Base-by-base conservation (phyloP, 208 protist species). In the Blastocrithidia nonstop region DNA sequence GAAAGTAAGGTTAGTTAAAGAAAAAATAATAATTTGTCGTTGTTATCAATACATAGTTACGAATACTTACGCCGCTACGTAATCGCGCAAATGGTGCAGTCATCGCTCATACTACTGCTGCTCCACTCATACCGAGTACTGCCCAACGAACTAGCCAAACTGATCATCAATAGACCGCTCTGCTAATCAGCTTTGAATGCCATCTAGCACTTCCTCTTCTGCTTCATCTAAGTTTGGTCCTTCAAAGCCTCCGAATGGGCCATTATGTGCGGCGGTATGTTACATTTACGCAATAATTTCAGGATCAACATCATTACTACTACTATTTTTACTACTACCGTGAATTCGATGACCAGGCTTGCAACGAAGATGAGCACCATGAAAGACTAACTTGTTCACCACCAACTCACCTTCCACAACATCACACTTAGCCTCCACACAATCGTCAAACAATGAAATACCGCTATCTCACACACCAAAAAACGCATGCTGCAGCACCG, bases 61-160 rank as follows among this genome's bases (percentile, higher is more conserved):
- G 9, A 3, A 35, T 3, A 4, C 11, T 59, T 61, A 90, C 16
- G 81, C 81, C 0, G 69, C 70, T 16, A 90, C 76, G 56, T 83
- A 92, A 50, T 86, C 74, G 8, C 67, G 57, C 9, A 92, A 62
- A 50, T 85, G 76, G 57, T 71, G 64, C 45, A 92, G 66, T 78
- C 82, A 92, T 31, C 27, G 35, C 60, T 92, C 82, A 51, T 92
- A 92, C 66, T 92, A 77, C 38, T 57, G 53, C 60, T 92, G 82
- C 60, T 92, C 82, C 0, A 81, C 52, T 72, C 72, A 88, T 6
- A 84, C 59, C 1, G 74, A 66, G 57, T 86, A 81, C 53, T 85
- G 71, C 3, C 70, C 72, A 15, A 92, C 47, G 45, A 81, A 86
- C 59, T 92, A 74, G 1, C 64, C 82, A 40, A 88, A 76, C 22